Evolutionary conservation across 1,284 basidiomycete species (phyloP), one percentile per base, ranked within the genome.

Genomic region (Cutaneotrichosporon sp.): DNA sequence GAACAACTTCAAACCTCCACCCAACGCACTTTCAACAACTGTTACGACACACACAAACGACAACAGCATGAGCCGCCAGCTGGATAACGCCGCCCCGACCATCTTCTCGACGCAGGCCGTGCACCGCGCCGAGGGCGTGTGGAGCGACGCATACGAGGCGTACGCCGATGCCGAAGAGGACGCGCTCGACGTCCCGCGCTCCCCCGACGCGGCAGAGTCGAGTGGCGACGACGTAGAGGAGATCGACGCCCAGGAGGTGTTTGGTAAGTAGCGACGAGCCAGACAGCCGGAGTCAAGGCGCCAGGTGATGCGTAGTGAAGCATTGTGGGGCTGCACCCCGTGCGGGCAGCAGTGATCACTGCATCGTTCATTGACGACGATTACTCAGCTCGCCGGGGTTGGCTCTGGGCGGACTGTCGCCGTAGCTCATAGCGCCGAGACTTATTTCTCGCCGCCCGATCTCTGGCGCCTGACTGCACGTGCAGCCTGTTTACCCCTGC

Each of bases 201-300:
- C 7, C 26, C 26, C 36, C 36, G 7, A 14, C 30, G 46, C 15
- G 38, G 20, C 14, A 5, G 20, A 13, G 18, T 15, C 34, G 35
- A 33, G 44, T 21, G 46, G 47, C 13, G 57, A 59, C 10, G 63
- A 65, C 22, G 49, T 77, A 2, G 85, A 87, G 57, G 80, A 81
- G 35, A 81, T 82, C 52, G 80, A 81, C 65, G 74, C 77, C 41
- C 77, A 80, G 46, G 80, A 82, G 63, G 76, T 82, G 4, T 82
- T 79, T 60, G 80, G 80, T 81, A 48, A 34, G 78, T 55, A n/a
- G n/a, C n/a, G n/a, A n/a, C n/a, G n/a, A n/a, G n/a, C n/a, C n/a
- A n/a, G n/a, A 10, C n/a, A n/a, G 33, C 14, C 34, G 14, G 7
- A 12, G 37, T 23, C 4, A 22, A 8, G 30, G 39, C 22, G 17